Percentiles rank a stretch among this genome's conserved stretches.
phyloP scores from a whole-genome alignment of 306 rosid genomes.

The Sphenostylis stenocarpa region DNA sequence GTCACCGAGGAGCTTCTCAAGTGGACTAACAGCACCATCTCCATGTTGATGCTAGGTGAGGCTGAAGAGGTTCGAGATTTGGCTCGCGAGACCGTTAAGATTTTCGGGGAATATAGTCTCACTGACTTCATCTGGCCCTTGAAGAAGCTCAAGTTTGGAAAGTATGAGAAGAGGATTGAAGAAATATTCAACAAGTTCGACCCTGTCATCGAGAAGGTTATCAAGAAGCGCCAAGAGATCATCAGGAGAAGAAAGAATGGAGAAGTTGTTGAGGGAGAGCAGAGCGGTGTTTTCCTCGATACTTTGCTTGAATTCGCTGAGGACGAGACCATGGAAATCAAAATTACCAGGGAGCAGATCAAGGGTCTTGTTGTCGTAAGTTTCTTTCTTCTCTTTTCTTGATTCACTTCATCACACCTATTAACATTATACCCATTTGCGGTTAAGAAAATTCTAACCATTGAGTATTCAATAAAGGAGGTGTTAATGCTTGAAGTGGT shows the following conservation, averaged over 20 bases:
- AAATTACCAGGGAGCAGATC: too few species aligned
- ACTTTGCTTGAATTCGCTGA: conserved; percentile 38
- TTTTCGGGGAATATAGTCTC: conserved; percentile 44
- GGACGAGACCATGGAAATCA: too few species aligned
- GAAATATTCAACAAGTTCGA: too few species aligned
- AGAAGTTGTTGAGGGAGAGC: conserved; percentile 10
- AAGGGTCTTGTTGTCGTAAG: conserved; percentile 40
- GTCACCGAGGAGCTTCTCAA: too few species aligned
- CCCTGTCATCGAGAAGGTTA: conserved; percentile 43
- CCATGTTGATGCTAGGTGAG: conserved; percentile 48
- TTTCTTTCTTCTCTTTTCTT: neutral
- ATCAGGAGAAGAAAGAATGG: conserved; percentile 30
- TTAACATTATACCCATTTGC: too few species aligned
- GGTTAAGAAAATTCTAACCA: too few species aligned
- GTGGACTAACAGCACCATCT: too few species aligned
- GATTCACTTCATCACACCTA: too few species aligned
- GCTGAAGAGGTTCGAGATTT: too few species aligned
- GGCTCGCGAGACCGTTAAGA: conserved; percentile 39
- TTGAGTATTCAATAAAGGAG: too few species aligned
- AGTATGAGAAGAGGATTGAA: conserved; percentile 43
- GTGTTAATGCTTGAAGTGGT: too few species aligned
- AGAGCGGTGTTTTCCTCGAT: conserved; percentile 30
- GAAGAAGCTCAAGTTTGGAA: conserved; percentile 34
- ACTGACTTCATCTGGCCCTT: conserved; percentile 42
- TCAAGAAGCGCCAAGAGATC: conserved; percentile 34